phyloP scores from a whole-genome alignment of 495 filamentous ascomycete genomes.

The Hyaloscypha bicolor region DNA sequence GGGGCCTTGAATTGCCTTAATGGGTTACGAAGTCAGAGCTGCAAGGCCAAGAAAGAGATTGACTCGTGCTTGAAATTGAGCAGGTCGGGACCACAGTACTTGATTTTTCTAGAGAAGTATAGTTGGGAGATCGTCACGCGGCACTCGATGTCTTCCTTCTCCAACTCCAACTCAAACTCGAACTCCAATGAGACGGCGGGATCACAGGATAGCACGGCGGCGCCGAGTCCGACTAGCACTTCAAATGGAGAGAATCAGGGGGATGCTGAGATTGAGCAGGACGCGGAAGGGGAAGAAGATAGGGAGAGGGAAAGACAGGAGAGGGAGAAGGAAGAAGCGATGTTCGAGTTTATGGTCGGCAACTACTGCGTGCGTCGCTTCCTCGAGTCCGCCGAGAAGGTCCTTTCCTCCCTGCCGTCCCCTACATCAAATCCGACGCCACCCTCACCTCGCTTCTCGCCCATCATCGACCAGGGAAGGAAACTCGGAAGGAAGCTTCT shows the following conservation, averaged over 20 bases:
- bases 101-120: slow-evolving; percentile 23
- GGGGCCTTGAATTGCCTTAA: no score
- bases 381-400: slow-evolving; percentile 3
- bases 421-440: neutral
- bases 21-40: neutral
- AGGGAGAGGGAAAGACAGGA: neutral
- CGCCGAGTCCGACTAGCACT: neutral
- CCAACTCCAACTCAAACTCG: neutral
- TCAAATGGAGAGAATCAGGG: neutral
- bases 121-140: slow-evolving; percentile 15
- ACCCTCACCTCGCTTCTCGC: neutral
- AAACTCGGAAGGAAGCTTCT: neutral
- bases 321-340: neutral
- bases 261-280: neutral
- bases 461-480: neutral
- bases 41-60: neutral
- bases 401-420: neutral
- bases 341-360: slow-evolving; percentile 22
- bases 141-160: neutral
- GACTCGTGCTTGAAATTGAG: neutral
- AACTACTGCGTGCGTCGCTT: slow-evolving; percentile 21
- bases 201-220: neutral
- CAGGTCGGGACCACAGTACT: slow-evolving; percentile 14
- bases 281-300: neutral
- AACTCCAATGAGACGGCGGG: neutral